Evolutionary conservation across 805 yeast species (phyloP).

Genomic region (Pichia heedii): DNA sequence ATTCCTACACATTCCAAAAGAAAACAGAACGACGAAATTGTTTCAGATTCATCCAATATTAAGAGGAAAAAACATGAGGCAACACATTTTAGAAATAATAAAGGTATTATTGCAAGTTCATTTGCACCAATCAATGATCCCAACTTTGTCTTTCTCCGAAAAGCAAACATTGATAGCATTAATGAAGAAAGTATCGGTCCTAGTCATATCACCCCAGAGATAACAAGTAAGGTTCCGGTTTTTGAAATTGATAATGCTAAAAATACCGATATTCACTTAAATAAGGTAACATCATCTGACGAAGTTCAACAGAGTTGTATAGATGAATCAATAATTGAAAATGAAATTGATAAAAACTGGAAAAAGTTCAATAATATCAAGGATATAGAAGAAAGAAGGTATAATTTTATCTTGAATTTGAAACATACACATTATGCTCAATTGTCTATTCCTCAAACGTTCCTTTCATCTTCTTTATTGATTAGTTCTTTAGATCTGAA

Average conservation of each 20-base stretch:
- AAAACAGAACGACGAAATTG: too few species aligned
- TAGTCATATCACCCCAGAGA: background rate
- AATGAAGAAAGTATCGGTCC: slow-evolving; percentile 18
- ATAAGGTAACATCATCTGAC: background rate
- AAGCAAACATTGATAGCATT: slow-evolving; percentile 18
- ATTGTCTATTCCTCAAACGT: background rate
- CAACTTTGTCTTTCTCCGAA: slow-evolving; percentile 18
- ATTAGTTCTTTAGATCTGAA: background rate
- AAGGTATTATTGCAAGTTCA: background rate
- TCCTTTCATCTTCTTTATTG: slow-evolving; percentile 4
- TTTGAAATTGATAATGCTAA: slow-evolving; percentile 7
- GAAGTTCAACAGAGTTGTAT: background rate
- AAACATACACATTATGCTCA: slow-evolving; percentile 3
- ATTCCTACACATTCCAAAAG: too few species aligned
- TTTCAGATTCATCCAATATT: too few species aligned
- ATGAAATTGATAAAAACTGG: slow-evolving; percentile 9
- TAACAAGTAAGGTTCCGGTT: too few species aligned
- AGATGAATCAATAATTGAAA: too few species aligned
- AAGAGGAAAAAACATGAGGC: background rate
- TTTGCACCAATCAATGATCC: slow-evolving; percentile 7
- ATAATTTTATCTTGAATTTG: slow-evolving; percentile 4
- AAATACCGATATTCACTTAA: background rate
- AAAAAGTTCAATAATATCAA: slow-evolving; percentile 1
- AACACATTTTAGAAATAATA: too few species aligned
- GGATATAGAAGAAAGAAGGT: background rate